phyloP scores from a whole-genome alignment of 2,329 filamentous ascomycete genomes.

The Cladophialophora immunda region DNA sequence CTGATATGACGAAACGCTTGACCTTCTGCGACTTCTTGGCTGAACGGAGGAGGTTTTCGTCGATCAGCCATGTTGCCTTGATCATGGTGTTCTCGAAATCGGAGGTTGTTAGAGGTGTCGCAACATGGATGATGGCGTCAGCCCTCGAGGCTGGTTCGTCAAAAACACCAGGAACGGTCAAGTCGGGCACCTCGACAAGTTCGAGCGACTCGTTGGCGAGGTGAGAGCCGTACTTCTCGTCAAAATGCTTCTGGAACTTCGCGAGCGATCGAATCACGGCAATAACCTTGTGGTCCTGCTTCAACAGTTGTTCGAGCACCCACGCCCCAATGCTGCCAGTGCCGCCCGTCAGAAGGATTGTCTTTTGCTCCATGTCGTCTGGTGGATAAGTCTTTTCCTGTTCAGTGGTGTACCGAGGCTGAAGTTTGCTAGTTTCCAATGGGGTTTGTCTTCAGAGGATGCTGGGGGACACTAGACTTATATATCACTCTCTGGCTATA shows the following conservation, averaged over 20 bases:
- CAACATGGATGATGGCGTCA: neutral
- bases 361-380: neutral
- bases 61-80: neutral
- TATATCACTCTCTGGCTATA: neutral
- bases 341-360: neutral
- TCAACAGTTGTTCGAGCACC: neutral
- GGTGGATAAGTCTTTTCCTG: neutral
- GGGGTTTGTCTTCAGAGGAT: neutral
- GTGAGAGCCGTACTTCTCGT: neutral
- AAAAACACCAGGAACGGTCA: neutral
- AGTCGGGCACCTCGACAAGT: neutral
- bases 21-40: neutral
- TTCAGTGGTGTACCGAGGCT: neutral
- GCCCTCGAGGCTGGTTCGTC: neutral
- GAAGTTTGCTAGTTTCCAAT: neutral
- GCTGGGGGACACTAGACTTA: neutral
- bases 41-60: neutral
- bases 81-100: neutral
- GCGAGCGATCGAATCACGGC: neutral
- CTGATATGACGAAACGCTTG: neutral
- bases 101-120: neutral
- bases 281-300: neutral
- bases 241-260: neutral
- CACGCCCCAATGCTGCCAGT: neutral
- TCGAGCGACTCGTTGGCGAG: neutral